Conservation (phyloP, 176 grass and related monocot genomes). For the Calamus simplicifolius region DNA sequence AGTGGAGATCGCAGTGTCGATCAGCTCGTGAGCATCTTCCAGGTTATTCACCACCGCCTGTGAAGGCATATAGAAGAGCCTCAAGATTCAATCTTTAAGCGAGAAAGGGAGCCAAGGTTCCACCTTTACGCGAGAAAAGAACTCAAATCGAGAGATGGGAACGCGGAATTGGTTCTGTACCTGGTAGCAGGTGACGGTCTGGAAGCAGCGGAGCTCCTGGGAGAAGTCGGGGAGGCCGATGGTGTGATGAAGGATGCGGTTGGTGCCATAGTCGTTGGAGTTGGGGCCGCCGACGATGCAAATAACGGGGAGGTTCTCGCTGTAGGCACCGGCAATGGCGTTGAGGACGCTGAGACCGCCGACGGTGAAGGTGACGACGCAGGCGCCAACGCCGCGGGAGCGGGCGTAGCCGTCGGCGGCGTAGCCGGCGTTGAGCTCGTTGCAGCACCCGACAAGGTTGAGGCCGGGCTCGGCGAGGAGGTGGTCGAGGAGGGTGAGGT, state of each 20-base stretch:
- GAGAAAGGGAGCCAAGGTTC: neutral
- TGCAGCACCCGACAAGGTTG: constrained; percentile 43
- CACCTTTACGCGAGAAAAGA: neutral
- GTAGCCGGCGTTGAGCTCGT: constrained; percentile 73
- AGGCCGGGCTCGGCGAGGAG: constrained; percentile 50
- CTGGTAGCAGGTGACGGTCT: constrained; percentile 63
- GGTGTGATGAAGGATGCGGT: constrained; percentile 65
- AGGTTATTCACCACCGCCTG: constrained; percentile 62
- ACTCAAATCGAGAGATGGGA: neutral
- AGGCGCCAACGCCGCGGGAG: constrained; percentile 34
- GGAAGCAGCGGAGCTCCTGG: constrained; percentile 74
- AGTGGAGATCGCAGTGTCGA: constrained; percentile 65
- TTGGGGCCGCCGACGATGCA: constrained; percentile 62
- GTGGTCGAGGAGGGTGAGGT: constrained; percentile 70
- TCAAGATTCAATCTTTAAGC: neutral
- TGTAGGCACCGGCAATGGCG: constrained; percentile 61
- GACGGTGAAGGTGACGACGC: constrained; percentile 66
- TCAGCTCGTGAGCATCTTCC: constrained; percentile 57
- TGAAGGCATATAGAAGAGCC: neutral
- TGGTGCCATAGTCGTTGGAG: constrained; percentile 70
- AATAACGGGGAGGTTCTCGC: constrained; percentile 53
- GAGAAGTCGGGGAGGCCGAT: constrained; percentile 70
- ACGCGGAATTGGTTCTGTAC: constrained; percentile 10
- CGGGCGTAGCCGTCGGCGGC: constrained; percentile 64
- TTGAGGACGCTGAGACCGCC: constrained; percentile 66